These are phyloP conservation scores for Yamadazyma conglobata DNA, from an alignment of 1,139 yeast genomes.

Conservation along the genomic window DNA sequence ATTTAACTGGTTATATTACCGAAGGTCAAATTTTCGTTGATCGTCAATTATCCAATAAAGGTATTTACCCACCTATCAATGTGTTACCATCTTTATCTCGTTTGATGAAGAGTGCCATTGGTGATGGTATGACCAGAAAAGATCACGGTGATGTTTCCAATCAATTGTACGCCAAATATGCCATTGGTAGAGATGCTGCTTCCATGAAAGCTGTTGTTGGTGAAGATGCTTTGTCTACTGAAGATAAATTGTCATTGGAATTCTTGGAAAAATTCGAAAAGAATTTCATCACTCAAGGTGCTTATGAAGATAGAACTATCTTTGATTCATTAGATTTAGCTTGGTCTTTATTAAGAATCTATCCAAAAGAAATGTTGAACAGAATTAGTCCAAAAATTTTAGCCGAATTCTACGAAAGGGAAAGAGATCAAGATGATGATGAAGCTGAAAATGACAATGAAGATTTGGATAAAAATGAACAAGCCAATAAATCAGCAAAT, in stretches of 20 bases:
- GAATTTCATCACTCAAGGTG: slow-evolving; percentile 92
- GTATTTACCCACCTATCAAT: slow-evolving; percentile 97
- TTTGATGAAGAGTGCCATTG: slow-evolving; percentile 98
- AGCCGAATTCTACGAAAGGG: slow-evolving; percentile 91
- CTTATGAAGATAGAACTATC: slow-evolving; percentile 90
- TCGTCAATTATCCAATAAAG: slow-evolving; percentile 93
- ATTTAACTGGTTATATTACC: slow-evolving; percentile 98
- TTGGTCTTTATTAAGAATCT: slow-evolving; percentile 95
- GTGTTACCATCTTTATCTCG: slow-evolving; percentile 96
- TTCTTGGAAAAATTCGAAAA: slow-evolving; percentile 96
- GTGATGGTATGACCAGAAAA: slow-evolving; percentile 99
- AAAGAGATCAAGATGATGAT: slow-evolving; percentile 56
- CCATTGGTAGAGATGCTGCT: slow-evolving; percentile 99
- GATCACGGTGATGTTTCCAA: slow-evolving; percentile 99
- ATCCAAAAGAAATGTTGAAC: slow-evolving; percentile 97
- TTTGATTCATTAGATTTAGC: slow-evolving; percentile 97
- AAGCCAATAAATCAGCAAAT: slow-evolving; percentile 36
- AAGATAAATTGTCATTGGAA: slow-evolving; percentile 94
- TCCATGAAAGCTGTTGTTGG: slow-evolving; percentile 99
- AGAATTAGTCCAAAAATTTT: slow-evolving; percentile 97
- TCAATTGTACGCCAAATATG: slow-evolving; percentile 97
- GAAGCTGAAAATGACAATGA: slow-evolving; percentile 61
- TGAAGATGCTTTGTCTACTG: slow-evolving; percentile 97
- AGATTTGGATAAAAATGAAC: slow-evolving; percentile 27
- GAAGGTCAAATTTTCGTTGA: slow-evolving; percentile 98